Percentiles rank a stretch among this genome's conserved stretches.
phyloP scores from a whole-genome alignment of 2,329 filamentous ascomycete species.

The Ophiosphaerella korrae region DNA sequence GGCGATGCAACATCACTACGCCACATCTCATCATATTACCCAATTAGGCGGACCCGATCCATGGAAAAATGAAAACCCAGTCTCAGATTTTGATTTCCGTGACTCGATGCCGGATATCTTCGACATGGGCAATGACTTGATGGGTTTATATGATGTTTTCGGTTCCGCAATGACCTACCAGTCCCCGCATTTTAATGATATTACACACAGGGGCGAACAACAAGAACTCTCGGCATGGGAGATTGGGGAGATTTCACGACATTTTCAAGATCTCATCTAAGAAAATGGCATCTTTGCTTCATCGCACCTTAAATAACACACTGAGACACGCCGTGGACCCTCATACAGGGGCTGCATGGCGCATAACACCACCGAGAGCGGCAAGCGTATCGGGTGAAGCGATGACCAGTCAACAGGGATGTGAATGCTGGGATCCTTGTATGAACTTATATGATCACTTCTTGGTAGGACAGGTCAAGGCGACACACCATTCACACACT shows the following conservation, averaged over 20 bases:
- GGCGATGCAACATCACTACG: neutral
- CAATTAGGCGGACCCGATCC: neutral
- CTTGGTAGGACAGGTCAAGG: too few species aligned
- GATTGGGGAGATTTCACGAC: constrained; percentile 13
- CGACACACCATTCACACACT: too few species aligned
- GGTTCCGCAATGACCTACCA: constrained; percentile 2
- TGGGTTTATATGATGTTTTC: constrained; percentile 16
- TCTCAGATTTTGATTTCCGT: neutral
- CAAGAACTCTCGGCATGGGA: constrained; percentile 13
- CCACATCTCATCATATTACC: neutral
- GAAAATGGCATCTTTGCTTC: too few species aligned
- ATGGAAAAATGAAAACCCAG: neutral
- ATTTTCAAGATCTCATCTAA: constrained; percentile 16
- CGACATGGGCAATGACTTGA: constrained; percentile 13
- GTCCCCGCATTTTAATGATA: constrained; percentile 1
- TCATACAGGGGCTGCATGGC: too few species aligned
- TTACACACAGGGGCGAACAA: constrained; percentile 5
- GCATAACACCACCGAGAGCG: too few species aligned
- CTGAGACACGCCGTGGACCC: too few species aligned
- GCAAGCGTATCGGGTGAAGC: too few species aligned
- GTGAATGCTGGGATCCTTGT: too few species aligned
- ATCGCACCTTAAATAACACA: too few species aligned
- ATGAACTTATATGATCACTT: too few species aligned
- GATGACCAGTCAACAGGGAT: too few species aligned
- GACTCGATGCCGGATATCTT: neutral